phyloP scores from a whole-genome alignment of 208 protist species.

The Wallacemonas collosoma region DNA sequence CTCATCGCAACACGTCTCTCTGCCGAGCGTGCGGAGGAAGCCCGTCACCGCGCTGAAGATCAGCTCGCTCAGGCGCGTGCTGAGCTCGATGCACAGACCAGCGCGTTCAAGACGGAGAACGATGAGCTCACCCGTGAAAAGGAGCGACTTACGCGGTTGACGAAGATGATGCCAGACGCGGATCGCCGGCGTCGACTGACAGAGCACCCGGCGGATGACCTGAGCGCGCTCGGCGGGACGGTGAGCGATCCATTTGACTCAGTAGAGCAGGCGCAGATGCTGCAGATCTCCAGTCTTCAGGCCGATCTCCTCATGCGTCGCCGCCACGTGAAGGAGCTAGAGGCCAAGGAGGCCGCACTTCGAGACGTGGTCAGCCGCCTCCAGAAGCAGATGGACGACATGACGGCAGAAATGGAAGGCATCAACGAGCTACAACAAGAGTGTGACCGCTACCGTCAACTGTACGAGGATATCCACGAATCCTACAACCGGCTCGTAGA shows the following conservation, averaged over 20 bases:
- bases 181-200: constrained; percentile 16
- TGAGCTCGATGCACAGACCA: constrained; percentile 27
- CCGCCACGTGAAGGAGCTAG: constrained; percentile 39
- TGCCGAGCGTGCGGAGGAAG: constrained; percentile 40
- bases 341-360: constrained; percentile 39
- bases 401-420: constrained; percentile 22
- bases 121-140: constrained; percentile 27
- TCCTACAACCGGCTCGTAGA: constrained; percentile 31
- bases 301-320: constrained; percentile 53
- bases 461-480: constrained; percentile 27
- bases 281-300: constrained; percentile 60
- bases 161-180: constrained; percentile 15
- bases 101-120: constrained; percentile 30
- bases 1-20: constrained; percentile 40
- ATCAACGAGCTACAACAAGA: constrained; percentile 26
- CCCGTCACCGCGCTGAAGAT: constrained; percentile 39
- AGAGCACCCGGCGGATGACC: neutral
- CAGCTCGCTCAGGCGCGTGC: constrained; percentile 20
- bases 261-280: constrained; percentile 46
- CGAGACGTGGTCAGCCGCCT: constrained; percentile 18
- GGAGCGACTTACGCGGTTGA: constrained; percentile 28
- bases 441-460: constrained; percentile 32
- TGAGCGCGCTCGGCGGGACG: neutral
- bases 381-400: constrained; percentile 25
- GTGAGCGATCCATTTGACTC: constrained; percentile 22